phyloP scores from a whole-genome alignment of 2,329 filamentous ascomycete genomes.

The Claviceps africana region DNA sequence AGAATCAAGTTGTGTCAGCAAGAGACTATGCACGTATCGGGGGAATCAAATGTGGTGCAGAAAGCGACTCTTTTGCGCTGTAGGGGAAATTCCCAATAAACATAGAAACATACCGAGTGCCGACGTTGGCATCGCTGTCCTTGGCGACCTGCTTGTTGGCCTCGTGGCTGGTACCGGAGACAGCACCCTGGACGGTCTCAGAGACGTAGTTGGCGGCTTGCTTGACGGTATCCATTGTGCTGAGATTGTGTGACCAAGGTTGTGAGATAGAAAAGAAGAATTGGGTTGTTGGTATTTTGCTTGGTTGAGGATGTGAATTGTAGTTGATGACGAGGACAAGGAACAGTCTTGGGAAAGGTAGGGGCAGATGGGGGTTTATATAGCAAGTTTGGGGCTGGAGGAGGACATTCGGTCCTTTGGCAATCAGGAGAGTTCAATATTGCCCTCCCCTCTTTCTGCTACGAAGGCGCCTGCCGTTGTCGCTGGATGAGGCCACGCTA shows the following conservation, averaged over 20 bases:
- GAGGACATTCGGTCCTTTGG: background rate
- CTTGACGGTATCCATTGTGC: conserved; percentile 39
- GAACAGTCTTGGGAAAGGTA: too few relatives aligned
- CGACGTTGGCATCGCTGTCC: conserved; percentile 37
- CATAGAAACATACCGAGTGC: conserved; percentile 35
- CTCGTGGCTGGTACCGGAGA: conserved; percentile 49
- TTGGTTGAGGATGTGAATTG: too few relatives aligned
- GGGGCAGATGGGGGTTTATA: conserved; percentile 1
- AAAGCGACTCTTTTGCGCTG: too few relatives aligned
- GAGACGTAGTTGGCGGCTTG: conserved; percentile 57
- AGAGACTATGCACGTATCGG: conserved; percentile 33
- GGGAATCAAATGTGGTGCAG: conserved; percentile 24
- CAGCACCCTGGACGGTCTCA: conserved; percentile 46
- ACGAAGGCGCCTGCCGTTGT: background rate
- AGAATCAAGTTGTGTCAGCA: background rate
- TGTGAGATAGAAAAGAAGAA: background rate
- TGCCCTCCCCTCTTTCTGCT: background rate
- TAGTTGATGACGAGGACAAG: too few relatives aligned
- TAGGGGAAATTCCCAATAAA: background rate
- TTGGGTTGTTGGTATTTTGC: background rate
- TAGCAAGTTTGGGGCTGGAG: background rate
- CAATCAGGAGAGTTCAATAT: background rate
- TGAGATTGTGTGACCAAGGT: too few relatives aligned
- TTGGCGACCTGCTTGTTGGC: conserved; percentile 57
- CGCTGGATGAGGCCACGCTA: too few relatives aligned